Percentiles rank a stretch among this genome's conserved stretches.
Evolutionary conservation across 208 protist species (phyloP).

Genomic region (Acanthamoeba lenticulata): DNA sequence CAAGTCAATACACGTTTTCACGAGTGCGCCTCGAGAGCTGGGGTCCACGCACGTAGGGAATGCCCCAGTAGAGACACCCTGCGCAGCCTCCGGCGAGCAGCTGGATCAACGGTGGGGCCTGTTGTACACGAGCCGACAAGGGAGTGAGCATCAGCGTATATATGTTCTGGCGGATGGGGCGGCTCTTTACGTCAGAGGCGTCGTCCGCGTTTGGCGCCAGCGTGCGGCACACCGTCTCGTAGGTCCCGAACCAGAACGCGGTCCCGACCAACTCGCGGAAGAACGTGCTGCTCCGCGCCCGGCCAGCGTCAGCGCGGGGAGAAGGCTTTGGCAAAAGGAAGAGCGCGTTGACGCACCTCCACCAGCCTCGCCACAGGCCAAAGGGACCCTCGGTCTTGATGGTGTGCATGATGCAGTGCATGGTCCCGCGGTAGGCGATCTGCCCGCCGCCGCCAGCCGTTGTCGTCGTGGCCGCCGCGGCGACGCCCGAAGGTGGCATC

Average conservation of each 20-base stretch:
- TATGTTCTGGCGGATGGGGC: not conserved
- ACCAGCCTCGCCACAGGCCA: not conserved
- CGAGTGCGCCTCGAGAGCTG: not conserved
- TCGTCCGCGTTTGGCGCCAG: not conserved
- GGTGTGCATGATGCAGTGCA: slow-evolving; percentile 53
- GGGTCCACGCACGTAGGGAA: not conserved
- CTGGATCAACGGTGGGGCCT: slow-evolving; percentile 9
- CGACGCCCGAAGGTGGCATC: not conserved
- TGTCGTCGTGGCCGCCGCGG: not conserved
- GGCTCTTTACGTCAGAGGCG: not conserved
- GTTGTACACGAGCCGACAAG: not conserved
- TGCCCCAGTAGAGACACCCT: not conserved
- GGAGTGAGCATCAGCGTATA: not conserved
- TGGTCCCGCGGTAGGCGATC: not conserved
- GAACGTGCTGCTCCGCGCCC: not conserved
- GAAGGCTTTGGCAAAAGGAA: not conserved
- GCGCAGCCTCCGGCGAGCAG: not conserved
- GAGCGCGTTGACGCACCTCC: not conserved
- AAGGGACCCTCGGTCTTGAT: not conserved
- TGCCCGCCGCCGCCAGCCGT: not conserved
- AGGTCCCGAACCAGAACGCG: not conserved
- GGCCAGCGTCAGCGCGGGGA: not conserved
- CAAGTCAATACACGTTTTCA: not conserved
- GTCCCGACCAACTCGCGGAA: slow-evolving; percentile 22
- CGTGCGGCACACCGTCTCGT: slow-evolving; percentile 24